Evolutionary conservation across 805 yeast genomes (phyloP).

Genomic region (Nakazawaea populi): DNA sequence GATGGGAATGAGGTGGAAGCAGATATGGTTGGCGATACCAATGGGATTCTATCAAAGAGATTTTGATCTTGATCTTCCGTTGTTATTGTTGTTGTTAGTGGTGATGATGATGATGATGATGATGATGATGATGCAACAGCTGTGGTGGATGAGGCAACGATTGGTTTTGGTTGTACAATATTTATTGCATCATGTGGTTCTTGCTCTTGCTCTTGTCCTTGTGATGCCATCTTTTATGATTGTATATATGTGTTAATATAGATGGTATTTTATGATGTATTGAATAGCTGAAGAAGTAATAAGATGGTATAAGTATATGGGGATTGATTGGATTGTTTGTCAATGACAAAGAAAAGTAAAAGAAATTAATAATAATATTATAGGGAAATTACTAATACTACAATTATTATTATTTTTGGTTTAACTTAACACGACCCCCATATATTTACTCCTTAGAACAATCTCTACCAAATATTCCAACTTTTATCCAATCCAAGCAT

Average conservation of each 20-base stretch:
- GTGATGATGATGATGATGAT: background rate
- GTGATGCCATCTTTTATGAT: no score
- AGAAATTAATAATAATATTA: no score
- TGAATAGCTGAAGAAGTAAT: no score
- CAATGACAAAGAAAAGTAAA: no score
- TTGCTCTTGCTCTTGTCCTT: no score
- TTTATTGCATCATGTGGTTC: background rate
- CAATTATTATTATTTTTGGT: no score
- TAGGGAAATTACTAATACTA: no score
- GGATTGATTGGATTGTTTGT: no score
- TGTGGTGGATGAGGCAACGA: background rate
- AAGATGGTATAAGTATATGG: no score
- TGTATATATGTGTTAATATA: background rate
- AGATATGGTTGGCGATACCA: slow-evolving; percentile 34
- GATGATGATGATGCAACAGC: background rate
- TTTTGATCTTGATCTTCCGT: slow-evolving; percentile 10
- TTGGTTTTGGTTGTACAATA: background rate
- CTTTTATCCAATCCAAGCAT: slow-evolving; percentile 84
- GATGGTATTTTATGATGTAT: no score
- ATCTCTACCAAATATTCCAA: slow-evolving; percentile 87
- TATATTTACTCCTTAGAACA: slow-evolving; percentile 64
- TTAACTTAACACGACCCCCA: no score
- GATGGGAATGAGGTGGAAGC: slow-evolving; percentile 21
- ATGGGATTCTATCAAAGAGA: slow-evolving; percentile 28
- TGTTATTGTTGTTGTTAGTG: background rate